Evolutionary conservation across 768 basidiomycete species (phyloP).

Genomic region (Russula earlei): DNA sequence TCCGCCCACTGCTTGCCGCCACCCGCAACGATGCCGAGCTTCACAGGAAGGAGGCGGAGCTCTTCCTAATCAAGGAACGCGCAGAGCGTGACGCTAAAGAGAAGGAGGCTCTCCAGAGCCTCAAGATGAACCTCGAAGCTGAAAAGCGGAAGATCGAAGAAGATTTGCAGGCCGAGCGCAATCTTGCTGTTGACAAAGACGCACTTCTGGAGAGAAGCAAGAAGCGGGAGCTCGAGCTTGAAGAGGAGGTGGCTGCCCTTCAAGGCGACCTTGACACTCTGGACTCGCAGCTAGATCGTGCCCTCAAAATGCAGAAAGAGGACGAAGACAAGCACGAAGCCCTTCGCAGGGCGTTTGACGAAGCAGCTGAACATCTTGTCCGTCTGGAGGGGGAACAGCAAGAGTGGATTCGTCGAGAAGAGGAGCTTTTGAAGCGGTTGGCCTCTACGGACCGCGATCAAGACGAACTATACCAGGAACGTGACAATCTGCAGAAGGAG

Average conservation of each 20-base stretch:
- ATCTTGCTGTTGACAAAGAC: slow-evolving; percentile 76
- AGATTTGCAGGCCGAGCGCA: slow-evolving; percentile 74
- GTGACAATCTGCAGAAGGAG: slow-evolving; percentile 53
- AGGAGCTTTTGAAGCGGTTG: slow-evolving; percentile 49
- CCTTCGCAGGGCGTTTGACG: slow-evolving; percentile 63
- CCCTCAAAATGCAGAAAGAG: slow-evolving; percentile 67
- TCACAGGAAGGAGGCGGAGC: slow-evolving; percentile 75
- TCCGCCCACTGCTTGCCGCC: slow-evolving; percentile 86
- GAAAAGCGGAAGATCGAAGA: slow-evolving; percentile 80
- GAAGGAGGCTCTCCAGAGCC: slow-evolving; percentile 62
- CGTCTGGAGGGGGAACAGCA: slow-evolving; percentile 71
- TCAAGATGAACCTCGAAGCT: slow-evolving; percentile 74
- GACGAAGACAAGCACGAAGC: slow-evolving; percentile 70
- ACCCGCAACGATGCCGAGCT: slow-evolving; percentile 91
- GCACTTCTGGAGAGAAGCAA: slow-evolving; percentile 73
- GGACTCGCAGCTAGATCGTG: slow-evolving; percentile 78
- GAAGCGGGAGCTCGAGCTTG: slow-evolving; percentile 72
- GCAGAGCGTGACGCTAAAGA: slow-evolving; percentile 84
- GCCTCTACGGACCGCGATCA: slow-evolving; percentile 28
- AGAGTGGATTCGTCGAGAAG: slow-evolving; percentile 55
- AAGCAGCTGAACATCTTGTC: slow-evolving; percentile 80
- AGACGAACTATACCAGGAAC: slow-evolving; percentile 37
- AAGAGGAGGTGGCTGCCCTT: slow-evolving; percentile 73
- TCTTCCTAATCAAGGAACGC: slow-evolving; percentile 68
- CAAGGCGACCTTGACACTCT: slow-evolving; percentile 78